Base-by-base conservation (phyloP, 192 early-diverging fungal species). In the Mortierella claussenii region DNA sequence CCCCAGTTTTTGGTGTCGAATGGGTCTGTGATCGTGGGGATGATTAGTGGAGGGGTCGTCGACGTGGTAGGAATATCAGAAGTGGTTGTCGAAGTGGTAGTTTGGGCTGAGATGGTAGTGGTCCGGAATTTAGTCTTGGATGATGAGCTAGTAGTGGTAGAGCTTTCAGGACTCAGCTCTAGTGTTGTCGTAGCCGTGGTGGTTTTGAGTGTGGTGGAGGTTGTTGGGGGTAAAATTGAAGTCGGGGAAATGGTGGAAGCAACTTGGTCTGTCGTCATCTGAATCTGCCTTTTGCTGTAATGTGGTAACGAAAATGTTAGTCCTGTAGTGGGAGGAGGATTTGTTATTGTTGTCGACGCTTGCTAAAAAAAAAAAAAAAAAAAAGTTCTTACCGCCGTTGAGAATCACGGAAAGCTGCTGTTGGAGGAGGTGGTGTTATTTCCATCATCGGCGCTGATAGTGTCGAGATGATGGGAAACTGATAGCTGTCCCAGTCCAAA, bases 11-110 rank as follows among this genome's bases (percentile, higher is more conserved):
- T 53, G 23, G 32, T 48, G 51, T 36, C 57, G 40, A 67, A 67
- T 4, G 73, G 73, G n/a, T 55, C 64, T 1, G 20, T 66, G 36
- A 76, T 55, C 17, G 24, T 43, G 8, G 71, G 71, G 7, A 56
- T 54, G 50, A 76, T 60, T 12, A 27, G 20, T 6, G 49, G 11
- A 13, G 33, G 24, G 5, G 46, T 21, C 3, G 46, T 57, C 13
- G 70, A n/a, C 0, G 60, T 17, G 12, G 69, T 52, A 4, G n/a
- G n/a, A n/a, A n/a, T n/a, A n/a, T n/a, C n/a, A 1, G 46, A 11
- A 3, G 58, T 21, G 2, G 18, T 11, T 8, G 31, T 60, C 0
- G 43, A 8, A 32, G 45, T 31, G 2, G 44, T 33, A 24, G 4
- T 44, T 24, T 59, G 11, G 1, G 40, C n/a, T 5, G 0, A 36